phyloP scores from a whole-genome alignment of 2,329 filamentous ascomycete genomes.

The Talaromyces islandicus region DNA sequence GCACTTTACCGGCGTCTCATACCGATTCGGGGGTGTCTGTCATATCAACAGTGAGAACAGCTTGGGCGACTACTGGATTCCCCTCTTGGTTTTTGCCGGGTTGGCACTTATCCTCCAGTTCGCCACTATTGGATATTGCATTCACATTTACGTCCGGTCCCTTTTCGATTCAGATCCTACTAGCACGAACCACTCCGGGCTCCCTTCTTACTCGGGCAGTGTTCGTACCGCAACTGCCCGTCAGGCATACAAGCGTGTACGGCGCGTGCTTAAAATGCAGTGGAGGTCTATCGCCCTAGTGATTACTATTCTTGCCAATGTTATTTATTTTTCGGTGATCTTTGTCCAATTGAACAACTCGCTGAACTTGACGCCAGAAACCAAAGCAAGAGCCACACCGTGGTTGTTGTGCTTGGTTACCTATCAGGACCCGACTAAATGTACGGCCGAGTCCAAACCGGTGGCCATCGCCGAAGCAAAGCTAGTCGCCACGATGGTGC shows the following conservation, averaged over 20 bases:
- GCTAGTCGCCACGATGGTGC: slow-evolving; percentile 72
- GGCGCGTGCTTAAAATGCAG: slow-evolving; percentile 81
- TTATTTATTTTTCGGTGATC: slow-evolving; percentile 87
- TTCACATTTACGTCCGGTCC: slow-evolving; percentile 87
- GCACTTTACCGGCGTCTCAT: slow-evolving; percentile 84
- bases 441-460: slow-evolving; percentile 53
- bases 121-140: slow-evolving; percentile 81
- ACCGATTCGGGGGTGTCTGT: slow-evolving; percentile 84
- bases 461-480: slow-evolving; percentile 71
- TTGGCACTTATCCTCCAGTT: slow-evolving; percentile 75
- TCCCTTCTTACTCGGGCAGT: slow-evolving; percentile 72
- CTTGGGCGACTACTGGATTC: slow-evolving; percentile 83
- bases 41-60: slow-evolving; percentile 90
- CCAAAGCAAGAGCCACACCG: slow-evolving; percentile 49
- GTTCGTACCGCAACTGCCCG: slow-evolving; percentile 73
- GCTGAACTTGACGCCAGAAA: slow-evolving; percentile 51
- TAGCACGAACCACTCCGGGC: slow-evolving; percentile 62
- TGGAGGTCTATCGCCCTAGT: slow-evolving; percentile 92
- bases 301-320: slow-evolving; percentile 80
- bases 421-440: slow-evolving; percentile 58
- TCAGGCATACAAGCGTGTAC: slow-evolving; percentile 81
- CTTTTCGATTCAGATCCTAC: slow-evolving; percentile 63
- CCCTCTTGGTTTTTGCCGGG: slow-evolving; percentile 70
- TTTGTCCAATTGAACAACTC: slow-evolving; percentile 84
- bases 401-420: slow-evolving; percentile 70